Evolutionary conservation across 768 basidiomycete genomes (phyloP), one percentile per base, ranked within the genome.

Genomic region (Leccinellum luteum): DNA sequence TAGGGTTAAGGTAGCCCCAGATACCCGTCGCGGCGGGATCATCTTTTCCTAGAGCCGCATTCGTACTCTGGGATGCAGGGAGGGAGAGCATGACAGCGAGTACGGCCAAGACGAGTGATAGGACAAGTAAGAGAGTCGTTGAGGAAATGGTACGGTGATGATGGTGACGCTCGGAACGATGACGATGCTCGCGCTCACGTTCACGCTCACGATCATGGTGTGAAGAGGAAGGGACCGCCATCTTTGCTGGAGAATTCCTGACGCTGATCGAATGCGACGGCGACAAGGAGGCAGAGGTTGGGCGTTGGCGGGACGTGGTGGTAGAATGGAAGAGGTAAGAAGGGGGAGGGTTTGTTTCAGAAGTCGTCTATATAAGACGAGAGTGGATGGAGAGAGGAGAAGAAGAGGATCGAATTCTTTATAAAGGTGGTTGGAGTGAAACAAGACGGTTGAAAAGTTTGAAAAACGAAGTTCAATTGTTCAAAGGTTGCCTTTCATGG

Each of bases 31-130:
- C 55, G 12, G 54, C 68, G 14, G 80, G 68, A 2, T 77, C 76
- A 0, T 76, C 71, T 23, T 75, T 71, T 41, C 71, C 74, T 15
- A 57, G 60, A 4, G 56, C 53, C 0, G 77, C 31, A 0, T 69
- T 61, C 19, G 74, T 57, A n/a, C 74, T 62, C 48, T 75, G 75
- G 45, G 79, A 76, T 0, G 85, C 84, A 1, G 92, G 92, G 5
- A 94, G 79, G 3, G 92, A 92, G 25, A 94, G 84, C 90, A 94
- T 92, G 66, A 94, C 85, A 5, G 92, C 91, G n/a, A 94, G 81
- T 23, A 92, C 90, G 34, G 91, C 92, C 27, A 94, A 79, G 50
- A 94, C 84, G 32, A 94, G 85, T 12, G 92, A 93, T 43, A 94
- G 81, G 51, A 93, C 88, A 32, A 94, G 86, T 52, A 94, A 82